Conservation (phyloP, 192 early-diverging fungal species). For the Umbelopsis ramanniana region DNA sequence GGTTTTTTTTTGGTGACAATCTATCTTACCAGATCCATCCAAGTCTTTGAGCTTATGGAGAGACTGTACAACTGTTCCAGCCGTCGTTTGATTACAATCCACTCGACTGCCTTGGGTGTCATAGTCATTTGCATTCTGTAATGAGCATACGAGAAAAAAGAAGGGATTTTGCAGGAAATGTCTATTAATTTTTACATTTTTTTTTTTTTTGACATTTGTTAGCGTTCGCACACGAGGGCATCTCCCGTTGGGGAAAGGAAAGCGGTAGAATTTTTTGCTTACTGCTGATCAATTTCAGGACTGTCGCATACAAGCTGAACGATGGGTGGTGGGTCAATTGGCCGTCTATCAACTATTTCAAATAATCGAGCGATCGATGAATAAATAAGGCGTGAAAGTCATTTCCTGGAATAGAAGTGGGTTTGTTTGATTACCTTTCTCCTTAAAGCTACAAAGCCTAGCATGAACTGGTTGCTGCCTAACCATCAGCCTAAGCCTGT, state of each 20-base stretch:
- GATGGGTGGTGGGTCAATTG: conserved; percentile 40
- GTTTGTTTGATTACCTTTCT: background rate
- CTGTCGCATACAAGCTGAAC: conserved; percentile 30
- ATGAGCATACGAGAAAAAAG: conserved; percentile 32
- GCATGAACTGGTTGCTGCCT: conserved; percentile 12
- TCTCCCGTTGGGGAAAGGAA: too few species aligned
- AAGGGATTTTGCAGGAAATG: conserved; percentile 42
- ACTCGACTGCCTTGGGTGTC: conserved; percentile 37
- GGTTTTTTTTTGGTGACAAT: background rate
- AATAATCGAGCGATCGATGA: background rate
- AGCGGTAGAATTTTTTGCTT: background rate
- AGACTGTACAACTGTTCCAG: conserved; percentile 93
- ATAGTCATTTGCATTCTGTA: background rate
- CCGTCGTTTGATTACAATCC: conserved; percentile 87
- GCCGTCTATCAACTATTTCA: conserved; percentile 28
- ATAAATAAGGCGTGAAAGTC: too few species aligned
- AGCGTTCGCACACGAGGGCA: too few species aligned
- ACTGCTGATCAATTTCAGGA: background rate
- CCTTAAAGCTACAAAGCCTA: conserved; percentile 18
- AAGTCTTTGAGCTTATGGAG: conserved; percentile 86
- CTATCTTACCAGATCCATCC: conserved; percentile 59
- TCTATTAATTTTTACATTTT: conserved; percentile 20
- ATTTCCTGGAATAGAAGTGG: background rate
- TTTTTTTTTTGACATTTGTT: background rate
- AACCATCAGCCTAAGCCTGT: background rate